Conservation (phyloP, 129 eudicot species). For the Chrysanthemum seticuspe region DNA sequence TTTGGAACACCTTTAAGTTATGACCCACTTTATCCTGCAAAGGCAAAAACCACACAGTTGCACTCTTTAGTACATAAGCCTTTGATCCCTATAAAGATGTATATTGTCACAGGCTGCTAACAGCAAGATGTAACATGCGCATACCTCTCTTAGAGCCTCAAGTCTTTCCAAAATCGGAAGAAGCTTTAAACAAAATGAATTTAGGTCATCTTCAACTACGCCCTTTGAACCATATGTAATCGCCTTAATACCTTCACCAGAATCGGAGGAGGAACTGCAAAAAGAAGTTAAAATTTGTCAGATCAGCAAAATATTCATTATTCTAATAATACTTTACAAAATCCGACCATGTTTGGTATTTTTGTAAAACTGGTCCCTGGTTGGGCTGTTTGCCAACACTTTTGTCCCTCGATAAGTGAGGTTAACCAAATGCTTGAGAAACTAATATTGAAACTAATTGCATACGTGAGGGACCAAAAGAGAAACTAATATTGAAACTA, state of each 20-base stretch:
- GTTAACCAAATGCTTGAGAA: too few relatives aligned
- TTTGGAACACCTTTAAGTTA: slow-evolving; percentile 72
- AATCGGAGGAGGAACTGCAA: slow-evolving; percentile 38
- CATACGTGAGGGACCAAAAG: too few relatives aligned
- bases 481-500: too few relatives aligned
- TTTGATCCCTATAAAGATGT: neutral
- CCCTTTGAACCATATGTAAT: slow-evolving; percentile 39
- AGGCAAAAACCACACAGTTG: slow-evolving; percentile 2
- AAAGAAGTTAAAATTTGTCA: neutral
- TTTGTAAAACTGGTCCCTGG: too few relatives aligned
- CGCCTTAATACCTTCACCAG: slow-evolving; percentile 35
- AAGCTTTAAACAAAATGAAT: slow-evolving; percentile 57
- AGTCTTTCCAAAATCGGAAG: slow-evolving; percentile 78
- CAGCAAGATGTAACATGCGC: slow-evolving; percentile 20
- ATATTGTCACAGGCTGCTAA: slow-evolving; percentile 1
- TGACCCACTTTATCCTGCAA: slow-evolving; percentile 89
- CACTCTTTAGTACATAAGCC: neutral
- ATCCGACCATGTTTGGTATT: too few relatives aligned
- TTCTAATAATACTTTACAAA: neutral
- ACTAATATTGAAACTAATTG: too few relatives aligned
- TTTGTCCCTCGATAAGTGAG: too few relatives aligned
- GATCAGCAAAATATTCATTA: neutral
- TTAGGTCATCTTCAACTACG: slow-evolving; percentile 44
- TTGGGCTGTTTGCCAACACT: too few relatives aligned
- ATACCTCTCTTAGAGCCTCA: slow-evolving; percentile 77